Evolutionary conservation across 129 eudicot genomes (phyloP), one percentile per base, ranked within the genome.

Genomic region (Scalesia atractyloides): DNA sequence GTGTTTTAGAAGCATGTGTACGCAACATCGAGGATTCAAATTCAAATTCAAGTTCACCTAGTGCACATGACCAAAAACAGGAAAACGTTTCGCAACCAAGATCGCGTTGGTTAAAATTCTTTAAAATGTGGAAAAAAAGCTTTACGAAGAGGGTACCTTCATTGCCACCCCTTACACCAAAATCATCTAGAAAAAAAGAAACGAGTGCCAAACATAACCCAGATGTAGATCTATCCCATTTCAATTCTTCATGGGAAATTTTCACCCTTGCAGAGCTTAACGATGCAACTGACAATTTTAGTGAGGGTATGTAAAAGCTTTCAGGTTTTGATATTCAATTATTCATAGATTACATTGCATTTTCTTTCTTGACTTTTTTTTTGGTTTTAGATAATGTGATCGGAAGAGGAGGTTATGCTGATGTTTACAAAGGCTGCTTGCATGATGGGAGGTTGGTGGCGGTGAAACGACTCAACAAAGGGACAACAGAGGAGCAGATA

Each of bases 331-430:
- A 47, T 68, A 12, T 14, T n/a, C 53, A 22, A 41, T 7, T 52
- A 19, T 22, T 37, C 39, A 18, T 41, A 5, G 15, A n/a, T n/a
- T n/a, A n/a, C n/a, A 13, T 60, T 13, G 30, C 30, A 30, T 60
- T 5, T 51, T 18, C 5, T 70, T 37, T 53, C 19, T 36, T 46
- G 18, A 26, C 9, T 20, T 8, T 24, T 14, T 33, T 24, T 65
- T 76, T 53, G 61, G 33, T 48, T 74, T 17, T 53, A 88, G 96
- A 84, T 8, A 86, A 88, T 74, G 53, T 89, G 84, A 86, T 89
- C 18, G 96, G 93, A 48, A 73, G 62, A 37, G 96, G 96, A 24
- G 92, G 96, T 36, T 89, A 71, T 79, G 96, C 96, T 75, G 90
- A 89, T 58, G 96, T 89, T 47, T 86, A 80, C 88, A 89, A 82